Conservation (phyloP, 2,329 filamentous ascomycete species). For the Hypoxylon sp. region DNA sequence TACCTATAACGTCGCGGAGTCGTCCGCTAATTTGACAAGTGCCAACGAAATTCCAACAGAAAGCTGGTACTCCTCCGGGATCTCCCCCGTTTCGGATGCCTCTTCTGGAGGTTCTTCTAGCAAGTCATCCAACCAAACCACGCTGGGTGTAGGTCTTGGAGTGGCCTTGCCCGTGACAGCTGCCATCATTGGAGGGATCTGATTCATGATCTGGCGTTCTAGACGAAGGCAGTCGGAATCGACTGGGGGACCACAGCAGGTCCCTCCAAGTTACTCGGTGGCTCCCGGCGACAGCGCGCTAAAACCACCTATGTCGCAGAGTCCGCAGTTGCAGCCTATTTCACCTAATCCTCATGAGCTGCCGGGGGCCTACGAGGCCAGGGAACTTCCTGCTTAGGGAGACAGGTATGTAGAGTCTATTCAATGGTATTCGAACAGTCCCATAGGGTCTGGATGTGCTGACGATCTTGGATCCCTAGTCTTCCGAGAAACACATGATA, state of each 20-base stretch:
- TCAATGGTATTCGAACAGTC: not conserved
- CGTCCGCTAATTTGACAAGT: conserved; percentile 47
- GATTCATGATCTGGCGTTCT: conserved; percentile 31
- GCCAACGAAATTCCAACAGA: not conserved
- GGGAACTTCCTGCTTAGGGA: conserved; percentile 20
- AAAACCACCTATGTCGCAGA: not conserved
- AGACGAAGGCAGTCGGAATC: not conserved
- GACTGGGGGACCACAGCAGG: not conserved
- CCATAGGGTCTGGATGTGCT: not conserved
- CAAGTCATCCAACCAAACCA: conserved; percentile 5
- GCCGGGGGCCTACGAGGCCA: conserved; percentile 2
- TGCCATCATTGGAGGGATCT: conserved; percentile 28
- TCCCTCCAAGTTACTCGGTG: not conserved
- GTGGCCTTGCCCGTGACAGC: conserved; percentile 31
- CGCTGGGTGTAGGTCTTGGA: conserved; percentile 30
- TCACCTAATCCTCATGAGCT: conserved; percentile 17
- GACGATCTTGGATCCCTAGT: not conserved
- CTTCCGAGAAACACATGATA: not conserved
- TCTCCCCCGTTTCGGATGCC: not conserved
- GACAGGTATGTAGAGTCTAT: not conserved
- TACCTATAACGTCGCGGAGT: conserved; percentile 55
- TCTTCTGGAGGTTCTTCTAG: not conserved
- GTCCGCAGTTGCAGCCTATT: not conserved
- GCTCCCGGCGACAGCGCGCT: not conserved
- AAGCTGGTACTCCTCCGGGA: not conserved